phyloP scores from a whole-genome alignment of 441 rosid genomes.

The Melastoma candidum region DNA sequence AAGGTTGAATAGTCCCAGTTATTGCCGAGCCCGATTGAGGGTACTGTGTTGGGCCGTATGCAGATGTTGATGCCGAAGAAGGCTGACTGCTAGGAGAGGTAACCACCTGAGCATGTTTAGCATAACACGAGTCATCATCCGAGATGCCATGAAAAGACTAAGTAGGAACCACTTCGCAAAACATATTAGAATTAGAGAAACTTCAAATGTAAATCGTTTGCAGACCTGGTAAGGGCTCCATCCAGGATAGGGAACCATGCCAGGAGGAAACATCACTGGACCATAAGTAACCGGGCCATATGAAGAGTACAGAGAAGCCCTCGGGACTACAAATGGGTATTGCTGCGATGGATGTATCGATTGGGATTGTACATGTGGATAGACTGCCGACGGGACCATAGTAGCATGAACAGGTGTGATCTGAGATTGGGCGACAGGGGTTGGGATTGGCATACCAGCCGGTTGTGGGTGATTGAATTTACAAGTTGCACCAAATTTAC shows the following conservation, averaged over 20 bases:
- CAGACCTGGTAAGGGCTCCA: slow-evolving; percentile 93
- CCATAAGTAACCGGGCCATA: slow-evolving; percentile 81
- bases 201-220: background rate
- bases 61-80: slow-evolving; percentile 67
- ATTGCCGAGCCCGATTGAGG: slow-evolving; percentile 59
- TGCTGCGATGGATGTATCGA: slow-evolving; percentile 63
- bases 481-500: slow-evolving; percentile 91
- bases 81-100: slow-evolving; percentile 92
- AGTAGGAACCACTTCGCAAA: slow-evolving; percentile 1
- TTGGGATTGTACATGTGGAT: slow-evolving; percentile 86
- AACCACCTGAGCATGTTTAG: slow-evolving; percentile 16
- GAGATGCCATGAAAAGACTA: slow-evolving; percentile 47
- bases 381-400: slow-evolving; percentile 7
- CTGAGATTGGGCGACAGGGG: slow-evolving; percentile 78
- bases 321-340: slow-evolving; percentile 57
- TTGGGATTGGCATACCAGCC: slow-evolving; percentile 51
- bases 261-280: slow-evolving; percentile 64
- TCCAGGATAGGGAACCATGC: slow-evolving; percentile 68
- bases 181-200: slow-evolving; percentile 2
- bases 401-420: too few relatives aligned
- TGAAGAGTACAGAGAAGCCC: slow-evolving; percentile 67
- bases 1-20: slow-evolving; percentile 40
- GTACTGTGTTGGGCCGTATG: slow-evolving; percentile 63
- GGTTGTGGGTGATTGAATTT: slow-evolving; percentile 96
- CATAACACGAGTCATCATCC: too few relatives aligned